Conservation (phyloP, 257 asterid species). For the Gardenia jasminoides region DNA sequence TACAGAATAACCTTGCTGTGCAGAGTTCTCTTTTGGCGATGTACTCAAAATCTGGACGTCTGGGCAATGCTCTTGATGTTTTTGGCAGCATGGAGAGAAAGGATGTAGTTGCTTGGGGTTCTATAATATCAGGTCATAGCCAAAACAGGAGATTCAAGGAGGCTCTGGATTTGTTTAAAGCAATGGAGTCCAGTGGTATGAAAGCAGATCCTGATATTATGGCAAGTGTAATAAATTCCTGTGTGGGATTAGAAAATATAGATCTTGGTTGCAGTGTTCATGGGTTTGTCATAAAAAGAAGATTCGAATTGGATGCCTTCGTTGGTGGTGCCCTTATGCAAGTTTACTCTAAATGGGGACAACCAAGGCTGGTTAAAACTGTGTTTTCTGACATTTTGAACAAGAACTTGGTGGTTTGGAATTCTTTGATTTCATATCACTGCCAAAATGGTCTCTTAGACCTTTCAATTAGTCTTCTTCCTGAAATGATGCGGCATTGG, state of each 20-base stretch:
- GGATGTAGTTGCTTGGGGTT: constrained; percentile 88
- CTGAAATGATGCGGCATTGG: constrained; percentile 51
- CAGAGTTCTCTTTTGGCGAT: constrained; percentile 74
- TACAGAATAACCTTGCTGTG: constrained; percentile 44
- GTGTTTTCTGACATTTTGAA: constrained; percentile 42
- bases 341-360: constrained; percentile 56
- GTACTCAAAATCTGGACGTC: constrained; percentile 72
- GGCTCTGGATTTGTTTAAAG: constrained; percentile 49
- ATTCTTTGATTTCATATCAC: constrained; percentile 68
- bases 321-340: constrained; percentile 62
- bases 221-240: constrained; percentile 46
- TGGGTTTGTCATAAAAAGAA: constrained; percentile 60
- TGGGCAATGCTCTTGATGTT: constrained; percentile 42
- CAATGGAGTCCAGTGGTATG: constrained; percentile 49
- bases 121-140: constrained; percentile 58
- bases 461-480: constrained; percentile 55
- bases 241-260: constrained; percentile 33
- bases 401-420: constrained; percentile 83
- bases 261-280: constrained; percentile 54
- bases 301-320: constrained; percentile 53
- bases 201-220: constrained; percentile 56
- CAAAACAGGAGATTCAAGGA: constrained; percentile 49
- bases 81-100: constrained; percentile 55
- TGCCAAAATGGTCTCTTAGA: constrained; percentile 54
- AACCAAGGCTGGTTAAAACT: constrained; percentile 42